Evolutionary conservation across 345 rosid genomes (phyloP), one percentile per base, ranked within the genome.

Genomic region (Raphanus raphanistrum): DNA sequence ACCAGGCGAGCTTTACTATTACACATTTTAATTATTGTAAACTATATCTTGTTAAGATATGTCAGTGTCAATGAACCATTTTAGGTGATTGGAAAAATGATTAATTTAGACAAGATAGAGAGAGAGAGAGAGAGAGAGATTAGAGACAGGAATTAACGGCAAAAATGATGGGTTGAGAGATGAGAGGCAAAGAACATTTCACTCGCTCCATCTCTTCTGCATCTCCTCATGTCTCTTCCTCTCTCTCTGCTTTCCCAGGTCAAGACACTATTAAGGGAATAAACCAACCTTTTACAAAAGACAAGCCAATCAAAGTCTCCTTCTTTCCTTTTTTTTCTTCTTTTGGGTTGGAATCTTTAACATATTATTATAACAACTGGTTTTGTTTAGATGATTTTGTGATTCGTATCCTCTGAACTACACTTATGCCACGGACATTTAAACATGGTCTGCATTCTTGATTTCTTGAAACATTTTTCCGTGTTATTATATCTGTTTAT

Each of bases 121-220:
- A 52, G 41, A 52, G 50, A 62, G 68, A 52, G 31, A 28, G 59
- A 64, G 35, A 69, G 41, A 52, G 52, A 43, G 68, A 50, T 12
- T 6, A 11, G 71, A 38, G 4, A 74, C 60, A 75, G 80, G 17
- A 64, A 75, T 43, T 43, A 48, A 59, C 64, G 80, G 80, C 72
- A 71, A 80, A 59, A 59, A 13, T 26, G 33, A 27, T 25, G 68
- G 45, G 68, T 75, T 31, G 55, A 70, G 12, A 5, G 72, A 75
- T 75, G 76, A 75, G 83, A 75, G 83, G 83, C 73, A 45, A 80
- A 70, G 83, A 75, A 70, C 60, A 3, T 57, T 80, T 80, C 72
- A 36, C 71, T 74, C 72, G 3, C 63, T 75, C 80, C 76, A 70
- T 75, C 69, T 75, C 76, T 70, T 75, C 65, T 75, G 76, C 68